Base-by-base conservation (phyloP, 768 basidiomycete genomes). In the Termitomyces sp. region DNA sequence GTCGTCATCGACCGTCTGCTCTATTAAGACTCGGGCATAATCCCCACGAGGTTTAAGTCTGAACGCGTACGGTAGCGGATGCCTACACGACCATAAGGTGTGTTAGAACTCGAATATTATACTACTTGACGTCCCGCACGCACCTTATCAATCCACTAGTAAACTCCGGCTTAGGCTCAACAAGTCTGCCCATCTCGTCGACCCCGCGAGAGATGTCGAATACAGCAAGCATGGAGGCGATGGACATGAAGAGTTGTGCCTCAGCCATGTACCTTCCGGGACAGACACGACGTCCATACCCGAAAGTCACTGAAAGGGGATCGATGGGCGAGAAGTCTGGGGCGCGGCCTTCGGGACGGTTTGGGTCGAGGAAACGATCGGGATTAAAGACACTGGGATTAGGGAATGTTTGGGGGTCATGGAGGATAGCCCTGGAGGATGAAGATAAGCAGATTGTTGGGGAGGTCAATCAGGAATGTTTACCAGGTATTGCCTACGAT, bases 371-470 rank as follows among this genome's bases (percentile, higher is more conserved):
- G 63, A 78, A 84, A 20, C 82, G 72, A 24, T 80, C 78, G 0
- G 83, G 83, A 37, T 78, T 74, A 65, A 86, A 85, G 12, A 61
- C 65, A 4, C 72, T 65, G 0, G 83, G 83, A 16, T 82, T 71
- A 0, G 77, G 78, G 64, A 75, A 85, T 15, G 65, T 66, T 34
- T 66, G 46, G 4, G 78, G 78, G 61, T 85, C 79, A 45, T 79
- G 81, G 30, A 82, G 70, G 51, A 84, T 81, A 1, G 75, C 74
- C 80, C 83, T 83, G 53, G 5, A 37, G 37, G 12, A 16, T 13
- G n/a, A 22, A 13, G 22, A 9, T 55, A 3, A 46, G 42, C 42
- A 12, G 44, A 46, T 11, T 41, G 12, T 12, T 52, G 33, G 22
- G 22, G 42, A 36, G 30, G 48, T 22, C 15, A 27, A 48, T 48